phyloP scores from a whole-genome alignment of 495 filamentous ascomycete genomes.

The Podospora pseudoanserina region DNA sequence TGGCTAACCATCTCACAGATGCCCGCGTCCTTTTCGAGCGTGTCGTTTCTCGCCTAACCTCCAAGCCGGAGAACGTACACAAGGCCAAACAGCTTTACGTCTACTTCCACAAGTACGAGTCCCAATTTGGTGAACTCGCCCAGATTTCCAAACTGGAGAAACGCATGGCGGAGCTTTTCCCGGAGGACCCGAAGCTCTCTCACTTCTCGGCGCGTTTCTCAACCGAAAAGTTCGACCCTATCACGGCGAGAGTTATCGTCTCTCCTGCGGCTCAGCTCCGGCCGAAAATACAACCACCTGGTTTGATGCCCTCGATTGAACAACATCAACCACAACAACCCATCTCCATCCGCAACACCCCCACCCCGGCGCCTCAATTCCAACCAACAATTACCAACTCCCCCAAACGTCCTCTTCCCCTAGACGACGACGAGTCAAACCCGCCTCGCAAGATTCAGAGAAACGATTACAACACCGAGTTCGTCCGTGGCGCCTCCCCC shows the following conservation, averaged over 20 bases:
- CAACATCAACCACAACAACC: slow-evolving; percentile 41
- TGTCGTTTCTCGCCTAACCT: slow-evolving; percentile 70
- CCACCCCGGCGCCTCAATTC: slow-evolving; percentile 38
- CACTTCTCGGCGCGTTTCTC: slow-evolving; percentile 75
- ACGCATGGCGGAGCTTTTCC: slow-evolving; percentile 88
- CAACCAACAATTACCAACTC: slow-evolving; percentile 56
- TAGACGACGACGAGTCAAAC: slow-evolving; percentile 63
- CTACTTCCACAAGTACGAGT: slow-evolving; percentile 92
- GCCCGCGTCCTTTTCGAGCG: slow-evolving; percentile 93
- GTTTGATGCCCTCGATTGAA: slow-evolving; percentile 50
- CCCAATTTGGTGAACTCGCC: slow-evolving; percentile 83
- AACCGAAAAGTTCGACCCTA: slow-evolving; percentile 57
- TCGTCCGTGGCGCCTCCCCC: slow-evolving; percentile 72
- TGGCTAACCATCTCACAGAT: slow-evolving; percentile 51
- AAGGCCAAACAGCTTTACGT: slow-evolving; percentile 81
- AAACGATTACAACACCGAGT: slow-evolving; percentile 28
- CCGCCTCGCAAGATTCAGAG: slow-evolving; percentile 67
- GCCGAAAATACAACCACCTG: slow-evolving; percentile 46
- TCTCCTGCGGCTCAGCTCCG: slow-evolving; percentile 71
- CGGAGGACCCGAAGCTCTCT: slow-evolving; percentile 72
- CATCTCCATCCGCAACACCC: slow-evolving; percentile 20
- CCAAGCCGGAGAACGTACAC: slow-evolving; percentile 63
- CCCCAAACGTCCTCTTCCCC: slow-evolving; percentile 68
- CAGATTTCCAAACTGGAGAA: slow-evolving; percentile 87
- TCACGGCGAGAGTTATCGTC: slow-evolving; percentile 72